Conservation (phyloP, 2,329 filamentous ascomycete species). For the Botrytis deweyae region DNA sequence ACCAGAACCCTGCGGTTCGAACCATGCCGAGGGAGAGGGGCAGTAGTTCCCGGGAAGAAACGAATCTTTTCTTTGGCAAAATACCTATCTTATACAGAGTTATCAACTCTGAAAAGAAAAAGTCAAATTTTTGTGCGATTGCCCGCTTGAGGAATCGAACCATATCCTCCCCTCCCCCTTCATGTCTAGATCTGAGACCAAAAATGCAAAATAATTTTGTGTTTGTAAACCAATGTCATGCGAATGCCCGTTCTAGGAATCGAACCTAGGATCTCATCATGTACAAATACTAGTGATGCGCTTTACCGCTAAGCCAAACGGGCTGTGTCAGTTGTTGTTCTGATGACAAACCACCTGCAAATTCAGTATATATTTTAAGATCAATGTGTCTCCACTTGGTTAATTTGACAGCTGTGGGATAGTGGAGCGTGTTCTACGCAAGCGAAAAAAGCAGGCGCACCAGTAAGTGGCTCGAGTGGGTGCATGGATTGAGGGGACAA, state of each 20-base stretch:
- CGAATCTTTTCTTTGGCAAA: too few species aligned
- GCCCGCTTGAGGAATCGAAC: too few species aligned
- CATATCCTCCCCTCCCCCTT: neutral
- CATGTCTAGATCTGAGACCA: neutral
- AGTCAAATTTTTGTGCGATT: too few species aligned
- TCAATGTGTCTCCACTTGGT: neutral
- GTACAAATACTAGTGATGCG: constrained; percentile 12
- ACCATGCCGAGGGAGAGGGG: too few species aligned
- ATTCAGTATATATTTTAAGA: neutral
- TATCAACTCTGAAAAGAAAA: too few species aligned
- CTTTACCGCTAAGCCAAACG: constrained; percentile 18
- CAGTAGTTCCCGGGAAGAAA: too few species aligned
- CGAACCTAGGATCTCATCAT: constrained; percentile 19
- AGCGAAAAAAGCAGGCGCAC: too few species aligned
- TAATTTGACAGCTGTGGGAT: neutral
- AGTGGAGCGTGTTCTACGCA: neutral
- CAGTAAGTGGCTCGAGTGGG: too few species aligned
- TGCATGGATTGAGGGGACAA: too few species aligned
- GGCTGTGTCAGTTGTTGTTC: neutral
- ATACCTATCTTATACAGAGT: too few species aligned
- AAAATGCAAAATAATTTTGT: neutral
- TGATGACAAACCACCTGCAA: accelerated
- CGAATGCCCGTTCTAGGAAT: constrained; percentile 7
- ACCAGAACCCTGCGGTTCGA: too few species aligned
- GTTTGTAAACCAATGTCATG: too few species aligned